These are phyloP conservation scores for Papiliotrema nemorosa DNA, from an alignment of 1,284 basidiomycete species.

Conservation along the genomic window DNA sequence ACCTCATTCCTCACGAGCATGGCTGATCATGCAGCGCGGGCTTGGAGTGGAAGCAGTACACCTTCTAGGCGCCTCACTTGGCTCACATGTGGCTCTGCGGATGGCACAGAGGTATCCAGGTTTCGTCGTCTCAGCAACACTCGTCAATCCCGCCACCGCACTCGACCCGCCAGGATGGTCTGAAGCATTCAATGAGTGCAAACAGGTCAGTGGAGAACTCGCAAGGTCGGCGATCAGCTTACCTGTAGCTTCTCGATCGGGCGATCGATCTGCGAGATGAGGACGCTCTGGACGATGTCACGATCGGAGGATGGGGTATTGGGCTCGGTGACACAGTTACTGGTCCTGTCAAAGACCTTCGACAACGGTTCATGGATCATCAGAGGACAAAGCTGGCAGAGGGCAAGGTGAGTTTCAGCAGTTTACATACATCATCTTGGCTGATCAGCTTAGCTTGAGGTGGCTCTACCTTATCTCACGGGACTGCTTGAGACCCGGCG, in stretches of 20 bases:
- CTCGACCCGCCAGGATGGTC: constrained; percentile 10
- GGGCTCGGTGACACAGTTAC: constrained; percentile 6
- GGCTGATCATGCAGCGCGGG: neutral
- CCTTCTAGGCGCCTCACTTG: constrained; percentile 19
- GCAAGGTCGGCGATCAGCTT: too few relatives aligned
- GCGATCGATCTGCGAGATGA: constrained; percentile 11
- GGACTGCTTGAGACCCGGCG: constrained; percentile 5
- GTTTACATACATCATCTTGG: too few relatives aligned
- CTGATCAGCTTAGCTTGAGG: neutral
- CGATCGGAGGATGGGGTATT: constrained; percentile 19
- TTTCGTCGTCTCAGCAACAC: constrained; percentile 8
- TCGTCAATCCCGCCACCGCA: constrained; percentile 14
- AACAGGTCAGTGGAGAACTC: constrained; percentile 19
- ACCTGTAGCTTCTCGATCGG: constrained; percentile 12
- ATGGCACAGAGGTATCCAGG: constrained; percentile 10
- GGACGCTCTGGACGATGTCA: constrained; percentile 22
- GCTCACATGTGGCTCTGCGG: constrained; percentile 13
- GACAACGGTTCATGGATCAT: constrained; percentile 13
- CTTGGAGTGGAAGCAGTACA: constrained; percentile 13
- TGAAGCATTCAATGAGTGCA: constrained; percentile 18
- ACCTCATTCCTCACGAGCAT: neutral
- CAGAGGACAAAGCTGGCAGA: constrained; percentile 2
- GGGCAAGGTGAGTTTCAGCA: constrained; percentile 2
- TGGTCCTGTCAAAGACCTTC: constrained; percentile 16
- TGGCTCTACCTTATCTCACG: constrained; percentile 9